Evolutionary conservation across 306 rosid genomes (phyloP), one percentile per base, ranked within the genome.

Genomic region (Vigna angularis): DNA sequence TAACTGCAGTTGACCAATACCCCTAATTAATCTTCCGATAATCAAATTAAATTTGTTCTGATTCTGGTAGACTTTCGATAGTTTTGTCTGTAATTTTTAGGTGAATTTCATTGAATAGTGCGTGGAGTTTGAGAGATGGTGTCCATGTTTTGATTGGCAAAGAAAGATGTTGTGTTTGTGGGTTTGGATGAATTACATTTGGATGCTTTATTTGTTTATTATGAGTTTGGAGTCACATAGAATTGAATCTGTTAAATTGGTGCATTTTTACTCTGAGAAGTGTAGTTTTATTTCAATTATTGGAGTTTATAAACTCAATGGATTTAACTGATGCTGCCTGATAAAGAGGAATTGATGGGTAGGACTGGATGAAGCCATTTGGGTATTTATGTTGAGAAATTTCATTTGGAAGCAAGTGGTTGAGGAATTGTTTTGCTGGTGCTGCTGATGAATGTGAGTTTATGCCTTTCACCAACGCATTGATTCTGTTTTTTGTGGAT

Each of bases 321-420:
- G 57, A 55, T 55, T 74, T 28, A 8, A 9, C 64, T 36, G 42
- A 26, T 24, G 58, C 72, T 71, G 51, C 12, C 1, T 7, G 10
- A 9, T 7, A 8, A 36, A 75, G 75, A 17, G 71, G 70, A 68
- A 53, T 14, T 40, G 51, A 52, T 75, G 61, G 47, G 61, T 57
- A 24, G 62, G 12, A 7, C 48, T 68, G 47, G 77, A 66, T 66
- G 74, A 68, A 52, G 59, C 50, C 45, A 32, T 78, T 50, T 55
- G 18, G 40, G 52, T 7, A 6, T 17, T 0, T 28, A 76, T 36
- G 2, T 36, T 7, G 8, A 36, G 42, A 36, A 36, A 34, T 34
- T 34, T 34, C 38, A 6, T 51, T 45, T 57, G 36, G 72, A 67
- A 66, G 51, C 22, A 64, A 40, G 44, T 57, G 9, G 34, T 82